Base-by-base conservation (phyloP, 495 filamentous ascomycete species). In the Hypomontagnella submonticulosa region DNA sequence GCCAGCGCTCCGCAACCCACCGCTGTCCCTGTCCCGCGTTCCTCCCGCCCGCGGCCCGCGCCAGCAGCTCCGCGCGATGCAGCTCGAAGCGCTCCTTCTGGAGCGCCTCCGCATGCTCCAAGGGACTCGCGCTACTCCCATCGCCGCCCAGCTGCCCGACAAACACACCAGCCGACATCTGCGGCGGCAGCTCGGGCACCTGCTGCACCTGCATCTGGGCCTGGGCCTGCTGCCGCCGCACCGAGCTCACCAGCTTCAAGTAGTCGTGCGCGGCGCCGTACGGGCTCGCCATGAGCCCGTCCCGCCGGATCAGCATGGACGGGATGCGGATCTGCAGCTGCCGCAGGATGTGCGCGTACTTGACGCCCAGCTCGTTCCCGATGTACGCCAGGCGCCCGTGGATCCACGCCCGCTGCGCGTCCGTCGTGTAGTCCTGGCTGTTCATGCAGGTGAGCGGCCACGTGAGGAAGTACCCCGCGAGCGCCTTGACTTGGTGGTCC, bases 281-380 rank as follows among this genome's bases (percentile, higher is more conserved):
- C 1, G 70, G 72, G 27, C 67, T 46, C 0, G 71, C 71, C 73
- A 81, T 70, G 1, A 80, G 57, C 4, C 71, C 73, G 50, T 85
- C 83, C 15, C 77, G 72, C 11, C 77, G 76, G 72, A 85, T 83
- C 61, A 83, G 74, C 82, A 84, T 83, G 0, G 78, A 81, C 5
- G 83, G 83, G 49, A 83, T 71, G 44, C 82, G 79, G 37, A 84
- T 66, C 60, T 81, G 71, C 37, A 82, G 72, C 79, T 76, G 55
- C 23, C 70, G 54, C 8, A 85, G 56, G 42, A 83, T 79, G 36
- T 79, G 76, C 9, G 83, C 81, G 54, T 85, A 84, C 38, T 69
- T 74, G 15, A 85, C 70, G 8, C 83, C 83, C 0, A 84, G 61
- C 40, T 74, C 76, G 51, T 79, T 71, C 3, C 78, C 78, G 50